phyloP scores from a whole-genome alignment of 1,139 yeast species.

The Candida anutae region DNA sequence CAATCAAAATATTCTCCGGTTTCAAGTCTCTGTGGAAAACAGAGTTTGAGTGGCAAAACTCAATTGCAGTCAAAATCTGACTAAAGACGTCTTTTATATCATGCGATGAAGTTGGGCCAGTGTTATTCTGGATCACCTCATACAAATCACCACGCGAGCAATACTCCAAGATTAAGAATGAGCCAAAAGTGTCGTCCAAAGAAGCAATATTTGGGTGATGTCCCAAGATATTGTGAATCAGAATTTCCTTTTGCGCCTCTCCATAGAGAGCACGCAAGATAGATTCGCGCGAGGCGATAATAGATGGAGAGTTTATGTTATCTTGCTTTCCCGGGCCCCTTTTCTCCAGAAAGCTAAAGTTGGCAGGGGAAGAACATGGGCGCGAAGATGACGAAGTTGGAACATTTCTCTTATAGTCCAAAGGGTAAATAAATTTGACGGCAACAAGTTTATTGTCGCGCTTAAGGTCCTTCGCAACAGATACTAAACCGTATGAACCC shows the following conservation, averaged over 20 bases:
- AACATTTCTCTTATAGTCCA: slow-evolving; percentile 23
- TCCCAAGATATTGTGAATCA: slow-evolving; percentile 65
- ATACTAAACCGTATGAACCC: slow-evolving; percentile 90
- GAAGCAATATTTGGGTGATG: slow-evolving; percentile 56
- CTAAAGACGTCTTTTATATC: slow-evolving; percentile 68
- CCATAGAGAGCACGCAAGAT: slow-evolving; percentile 33
- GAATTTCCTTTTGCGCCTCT: slow-evolving; percentile 77
- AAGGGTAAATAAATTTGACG: slow-evolving; percentile 66
- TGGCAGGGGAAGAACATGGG: slow-evolving; percentile 33
- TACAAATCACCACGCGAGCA: slow-evolving; percentile 89
- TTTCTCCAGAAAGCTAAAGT: slow-evolving; percentile 15
- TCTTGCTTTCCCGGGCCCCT: background rate
- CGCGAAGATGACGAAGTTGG: slow-evolving; percentile 10
- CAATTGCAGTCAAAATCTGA: slow-evolving; percentile 73
- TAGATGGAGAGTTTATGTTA: slow-evolving; percentile 1
- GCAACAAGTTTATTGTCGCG: slow-evolving; percentile 58
- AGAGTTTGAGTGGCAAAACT: slow-evolving; percentile 63
- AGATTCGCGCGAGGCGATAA: slow-evolving; percentile 12
- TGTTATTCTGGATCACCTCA: slow-evolving; percentile 79
- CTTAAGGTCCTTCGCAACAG: slow-evolving; percentile 68
- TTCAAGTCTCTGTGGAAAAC: slow-evolving; percentile 85
- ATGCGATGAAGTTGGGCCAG: slow-evolving; percentile 71
- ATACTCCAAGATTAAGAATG: slow-evolving; percentile 78
- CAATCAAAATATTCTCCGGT: slow-evolving; percentile 79
- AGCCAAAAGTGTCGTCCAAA: slow-evolving; percentile 69